Percentiles rank a stretch among this genome's conserved stretches.
Conservation (phyloP, 2,329 filamentous ascomycete genomes). For the Botrytis hyacinthi region DNA sequence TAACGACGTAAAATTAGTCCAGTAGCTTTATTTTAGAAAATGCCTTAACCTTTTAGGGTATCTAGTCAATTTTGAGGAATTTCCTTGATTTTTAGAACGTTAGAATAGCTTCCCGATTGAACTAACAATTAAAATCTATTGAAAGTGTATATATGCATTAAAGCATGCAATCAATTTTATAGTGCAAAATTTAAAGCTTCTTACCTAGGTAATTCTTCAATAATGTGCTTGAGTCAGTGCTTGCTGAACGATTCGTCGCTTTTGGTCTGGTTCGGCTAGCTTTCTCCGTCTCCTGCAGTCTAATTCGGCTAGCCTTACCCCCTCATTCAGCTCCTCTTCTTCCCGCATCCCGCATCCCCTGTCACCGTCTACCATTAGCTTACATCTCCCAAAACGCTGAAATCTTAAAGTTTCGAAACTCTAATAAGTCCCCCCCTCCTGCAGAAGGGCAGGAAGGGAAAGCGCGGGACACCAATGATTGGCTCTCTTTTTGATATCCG, state of each 20-base stretch:
- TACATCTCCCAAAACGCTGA: neutral
- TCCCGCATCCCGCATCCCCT: neutral
- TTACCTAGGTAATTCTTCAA: neutral
- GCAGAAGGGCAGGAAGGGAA: neutral
- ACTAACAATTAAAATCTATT: neutral
- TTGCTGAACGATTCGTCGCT: neutral
- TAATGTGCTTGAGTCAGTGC: neutral
- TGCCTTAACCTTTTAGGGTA: neutral
- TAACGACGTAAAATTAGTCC: neutral
- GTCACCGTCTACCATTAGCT: neutral
- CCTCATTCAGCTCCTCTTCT: neutral
- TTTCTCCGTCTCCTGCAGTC: neutral
- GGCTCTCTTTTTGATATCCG: neutral
- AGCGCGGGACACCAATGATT: neutral
- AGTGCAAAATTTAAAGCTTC: neutral
- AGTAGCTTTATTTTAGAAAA: neutral
- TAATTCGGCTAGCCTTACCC: neutral
- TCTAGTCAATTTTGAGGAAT: neutral
- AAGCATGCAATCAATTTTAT: neutral
- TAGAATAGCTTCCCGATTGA: neutral
- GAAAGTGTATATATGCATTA: neutral
- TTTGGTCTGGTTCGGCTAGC: neutral
- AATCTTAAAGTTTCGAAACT: neutral
- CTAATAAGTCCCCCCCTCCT: neutral
- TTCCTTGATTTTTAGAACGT: neutral